A percentile compares a stretch with the other conserved stretches of the same genome.
phyloP scores from a whole-genome alignment of 805 yeast genomes.

The Ogataea philodendri region DNA sequence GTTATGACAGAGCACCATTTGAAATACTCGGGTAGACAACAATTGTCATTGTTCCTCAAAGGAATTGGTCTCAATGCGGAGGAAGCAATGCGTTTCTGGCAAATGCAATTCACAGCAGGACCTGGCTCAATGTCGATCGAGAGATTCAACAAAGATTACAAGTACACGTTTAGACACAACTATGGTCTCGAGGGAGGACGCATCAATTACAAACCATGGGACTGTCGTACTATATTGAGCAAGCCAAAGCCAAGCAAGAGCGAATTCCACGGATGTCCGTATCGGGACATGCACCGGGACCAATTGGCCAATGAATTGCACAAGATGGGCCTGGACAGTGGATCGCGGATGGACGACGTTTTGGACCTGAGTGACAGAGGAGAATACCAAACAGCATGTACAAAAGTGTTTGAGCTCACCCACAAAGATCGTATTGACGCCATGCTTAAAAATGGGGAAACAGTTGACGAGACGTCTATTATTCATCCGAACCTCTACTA shows the following conservation, averaged over 20 bases:
- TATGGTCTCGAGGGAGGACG: constrained; percentile 93
- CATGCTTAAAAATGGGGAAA: constrained; percentile 38
- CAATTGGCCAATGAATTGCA: constrained; percentile 54
- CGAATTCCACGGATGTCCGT: constrained; percentile 93
- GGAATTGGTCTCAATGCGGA: constrained; percentile 86
- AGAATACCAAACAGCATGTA: constrained; percentile 83
- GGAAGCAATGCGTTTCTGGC: constrained; percentile 87
- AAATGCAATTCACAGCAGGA: constrained; percentile 60
- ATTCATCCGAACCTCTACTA: constrained; percentile 88
- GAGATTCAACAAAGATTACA: constrained; percentile 82
- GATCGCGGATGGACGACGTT: constrained; percentile 50
- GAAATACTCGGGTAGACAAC: constrained; percentile 81
- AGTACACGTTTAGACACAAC: constrained; percentile 81
- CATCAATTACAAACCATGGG: constrained; percentile 81
- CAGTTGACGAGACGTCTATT: constrained; percentile 57
- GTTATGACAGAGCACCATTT: constrained; percentile 75
- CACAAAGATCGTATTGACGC: constrained; percentile 45
- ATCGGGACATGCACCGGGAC: constrained; percentile 70
- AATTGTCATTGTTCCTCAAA: constrained; percentile 78
- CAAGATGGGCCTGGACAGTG: constrained; percentile 65
- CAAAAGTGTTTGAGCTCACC: constrained; percentile 79
- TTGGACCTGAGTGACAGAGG: constrained; percentile 64
- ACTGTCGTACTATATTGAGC: constrained; percentile 72
- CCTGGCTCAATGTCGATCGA: constrained; percentile 57
- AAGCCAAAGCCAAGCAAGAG: constrained; percentile 64